These are phyloP conservation scores for Trichosporon inkin DNA, from an alignment of 1,284 basidiomycete species.

Conservation along the genomic window DNA sequence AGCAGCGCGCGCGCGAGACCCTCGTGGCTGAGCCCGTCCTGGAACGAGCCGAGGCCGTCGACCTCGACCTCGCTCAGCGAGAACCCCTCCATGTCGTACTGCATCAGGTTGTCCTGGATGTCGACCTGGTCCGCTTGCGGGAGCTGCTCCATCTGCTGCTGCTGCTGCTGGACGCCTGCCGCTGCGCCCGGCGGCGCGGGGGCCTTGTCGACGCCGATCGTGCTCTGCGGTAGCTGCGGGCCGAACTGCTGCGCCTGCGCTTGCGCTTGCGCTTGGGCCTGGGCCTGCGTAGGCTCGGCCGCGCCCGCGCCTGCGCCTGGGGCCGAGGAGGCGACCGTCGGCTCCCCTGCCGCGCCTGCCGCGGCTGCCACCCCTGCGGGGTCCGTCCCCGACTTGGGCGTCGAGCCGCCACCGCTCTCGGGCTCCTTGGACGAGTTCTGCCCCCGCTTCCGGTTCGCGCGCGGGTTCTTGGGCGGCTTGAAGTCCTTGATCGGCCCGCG, in stretches of 20 bases:
- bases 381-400: not conserved
- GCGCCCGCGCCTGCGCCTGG: not conserved
- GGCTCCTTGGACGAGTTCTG: conserved; percentile 6
- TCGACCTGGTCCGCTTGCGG: conserved; percentile 10
- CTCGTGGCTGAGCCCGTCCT: conserved; percentile 18
- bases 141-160: conserved; percentile 1
- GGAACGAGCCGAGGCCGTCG: conserved; percentile 1
- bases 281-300: not conserved
- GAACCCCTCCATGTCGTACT: conserved; percentile 53
- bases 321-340: not conserved
- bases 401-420: not conserved
- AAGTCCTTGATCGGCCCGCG: conserved; percentile 42
- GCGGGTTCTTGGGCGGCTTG: conserved; percentile 31
- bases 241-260: conserved; percentile 2
- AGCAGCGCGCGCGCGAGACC: conserved; percentile 25
- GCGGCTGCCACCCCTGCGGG: no score
- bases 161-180: not conserved
- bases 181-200: not conserved
- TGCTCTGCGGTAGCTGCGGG: conserved; percentile 1
- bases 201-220: not conserved
- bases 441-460: conserved; percentile 13
- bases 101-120: conserved; percentile 43
- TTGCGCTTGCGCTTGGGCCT: not conserved
- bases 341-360: not conserved
- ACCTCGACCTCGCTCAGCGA: not conserved